A percentile compares a stretch with the other conserved stretches of the same genome.
Conservation (phyloP, 768 basidiomycete genomes). For the Gymnopilus junonius region DNA sequence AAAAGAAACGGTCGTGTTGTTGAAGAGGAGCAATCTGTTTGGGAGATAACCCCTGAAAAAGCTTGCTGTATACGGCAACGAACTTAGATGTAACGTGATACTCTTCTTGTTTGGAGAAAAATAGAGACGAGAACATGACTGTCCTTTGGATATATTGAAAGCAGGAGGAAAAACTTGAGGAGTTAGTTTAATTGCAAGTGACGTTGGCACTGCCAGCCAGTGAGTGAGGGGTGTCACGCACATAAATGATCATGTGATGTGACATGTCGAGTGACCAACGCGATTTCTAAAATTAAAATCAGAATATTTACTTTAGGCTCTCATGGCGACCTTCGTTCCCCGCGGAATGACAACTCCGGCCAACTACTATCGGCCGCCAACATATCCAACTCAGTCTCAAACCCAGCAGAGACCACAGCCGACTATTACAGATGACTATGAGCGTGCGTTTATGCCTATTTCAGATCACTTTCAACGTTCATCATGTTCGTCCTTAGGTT, state of each 20-base stretch:
- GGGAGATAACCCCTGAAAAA: constrained; percentile 54
- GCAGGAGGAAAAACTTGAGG: too few relatives aligned
- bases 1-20: constrained; percentile 53
- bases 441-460: constrained; percentile 51
- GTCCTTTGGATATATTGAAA: too few relatives aligned
- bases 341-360: constrained; percentile 21
- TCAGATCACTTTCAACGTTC: not conserved
- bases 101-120: too few relatives aligned
- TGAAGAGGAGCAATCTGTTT: constrained; percentile 48
- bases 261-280: constrained; percentile 22
- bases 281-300: constrained; percentile 24
- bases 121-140: too few relatives aligned
- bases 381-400: constrained; percentile 25
- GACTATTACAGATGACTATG: constrained; percentile 74
- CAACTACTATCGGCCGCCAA: constrained; percentile 27
- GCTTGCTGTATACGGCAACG: constrained; percentile 51
- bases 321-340: constrained; percentile 28
- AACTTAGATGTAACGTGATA: too few relatives aligned
- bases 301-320: not conserved
- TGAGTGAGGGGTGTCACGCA: constrained; percentile 34
- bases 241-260: constrained; percentile 12
- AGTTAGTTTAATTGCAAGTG: too few relatives aligned
- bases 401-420: constrained; percentile 23
- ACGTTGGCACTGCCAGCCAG: too few relatives aligned
- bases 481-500: constrained; percentile 50